Conservation (phyloP, 805 yeast species). For the Candida schatavii region DNA sequence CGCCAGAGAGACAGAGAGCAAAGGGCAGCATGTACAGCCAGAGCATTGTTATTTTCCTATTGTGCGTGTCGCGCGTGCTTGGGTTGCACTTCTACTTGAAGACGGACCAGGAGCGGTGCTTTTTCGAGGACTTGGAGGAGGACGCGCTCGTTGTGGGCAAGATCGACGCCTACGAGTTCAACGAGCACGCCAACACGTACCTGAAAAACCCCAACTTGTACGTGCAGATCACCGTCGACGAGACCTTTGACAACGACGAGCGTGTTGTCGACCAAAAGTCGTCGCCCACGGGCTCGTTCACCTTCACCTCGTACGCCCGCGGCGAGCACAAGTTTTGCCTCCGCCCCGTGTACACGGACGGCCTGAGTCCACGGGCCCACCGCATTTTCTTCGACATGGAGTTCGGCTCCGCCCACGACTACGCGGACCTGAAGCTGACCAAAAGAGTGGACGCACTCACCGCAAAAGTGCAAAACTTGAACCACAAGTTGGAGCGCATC, state of each 20-base stretch:
- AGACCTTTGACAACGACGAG: constrained; percentile 78
- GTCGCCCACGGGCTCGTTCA: constrained; percentile 59
- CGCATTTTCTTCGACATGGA: constrained; percentile 74
- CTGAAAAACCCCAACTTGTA: constrained; percentile 54
- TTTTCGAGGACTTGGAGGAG: constrained; percentile 73
- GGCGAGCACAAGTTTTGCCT: constrained; percentile 88
- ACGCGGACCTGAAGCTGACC: constrained; percentile 61
- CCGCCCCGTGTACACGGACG: constrained; percentile 58
- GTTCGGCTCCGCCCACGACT: constrained; percentile 58
- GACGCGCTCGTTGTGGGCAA: constrained; percentile 78
- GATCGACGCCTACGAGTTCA: constrained; percentile 65
- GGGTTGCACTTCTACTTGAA: constrained; percentile 78
- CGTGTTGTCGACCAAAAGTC: constrained; percentile 69
- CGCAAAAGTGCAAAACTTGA: constrained; percentile 33
- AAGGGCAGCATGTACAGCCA: too few species aligned
- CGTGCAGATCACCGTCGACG: constrained; percentile 67
- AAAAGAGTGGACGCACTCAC: constrained; percentile 47
- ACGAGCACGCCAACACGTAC: constrained; percentile 45
- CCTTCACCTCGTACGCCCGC: constrained; percentile 76
- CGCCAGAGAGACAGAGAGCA: too few species aligned
- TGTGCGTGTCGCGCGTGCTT: constrained; percentile 1
- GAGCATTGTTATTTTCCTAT: neutral
- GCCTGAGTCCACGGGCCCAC: constrained; percentile 61
- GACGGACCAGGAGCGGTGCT: constrained; percentile 77
- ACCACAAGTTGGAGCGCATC: constrained; percentile 38